Conservation (phyloP, 352 stramenopile genomes). For the Phytophthora pseudosyringae region DNA sequence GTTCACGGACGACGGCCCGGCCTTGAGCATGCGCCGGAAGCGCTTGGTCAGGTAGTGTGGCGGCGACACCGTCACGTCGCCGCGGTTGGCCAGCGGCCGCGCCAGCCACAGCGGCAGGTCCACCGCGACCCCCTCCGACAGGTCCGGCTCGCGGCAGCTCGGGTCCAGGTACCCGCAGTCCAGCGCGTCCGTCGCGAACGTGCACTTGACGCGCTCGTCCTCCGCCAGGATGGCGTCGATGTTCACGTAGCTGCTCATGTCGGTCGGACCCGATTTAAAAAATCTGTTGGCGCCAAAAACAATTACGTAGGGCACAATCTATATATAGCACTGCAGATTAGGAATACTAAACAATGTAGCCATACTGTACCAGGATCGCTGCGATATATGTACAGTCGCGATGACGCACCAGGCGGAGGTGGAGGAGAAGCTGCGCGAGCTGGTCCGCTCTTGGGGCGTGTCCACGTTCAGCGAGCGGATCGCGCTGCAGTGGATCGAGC, state of each 20-base stretch:
- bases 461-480: conserved; percentile 77
- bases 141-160: conserved; percentile 60
- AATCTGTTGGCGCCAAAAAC: conserved; percentile 14
- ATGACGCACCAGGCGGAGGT: conserved; percentile 36
- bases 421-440: conserved; percentile 45
- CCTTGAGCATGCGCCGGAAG: conserved; percentile 85
- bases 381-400: conserved; percentile 1
- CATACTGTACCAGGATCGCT: conserved; percentile 12
- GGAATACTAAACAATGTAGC: conserved; percentile 7
- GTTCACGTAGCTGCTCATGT: conserved; percentile 55
- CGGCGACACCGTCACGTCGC: conserved; percentile 61
- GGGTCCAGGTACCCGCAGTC: conserved; percentile 82
- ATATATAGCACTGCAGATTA: no score
- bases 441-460: conserved; percentile 66
- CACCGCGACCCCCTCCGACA: conserved; percentile 52
- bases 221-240: conserved; percentile 80
- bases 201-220: conserved; percentile 84
- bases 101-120: conserved; percentile 85
- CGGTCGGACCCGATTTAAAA: neutral
- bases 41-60: conserved; percentile 72
- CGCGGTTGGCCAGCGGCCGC: conserved; percentile 53
- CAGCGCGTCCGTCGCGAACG: conserved; percentile 67
- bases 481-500: conserved; percentile 61
- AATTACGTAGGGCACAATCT: no score
- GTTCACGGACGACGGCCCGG: conserved; percentile 74